Percentiles rank a stretch among this genome's conserved stretches.
Conservation (phyloP, 495 filamentous ascomycete species). For the Bombardia bombarda region DNA sequence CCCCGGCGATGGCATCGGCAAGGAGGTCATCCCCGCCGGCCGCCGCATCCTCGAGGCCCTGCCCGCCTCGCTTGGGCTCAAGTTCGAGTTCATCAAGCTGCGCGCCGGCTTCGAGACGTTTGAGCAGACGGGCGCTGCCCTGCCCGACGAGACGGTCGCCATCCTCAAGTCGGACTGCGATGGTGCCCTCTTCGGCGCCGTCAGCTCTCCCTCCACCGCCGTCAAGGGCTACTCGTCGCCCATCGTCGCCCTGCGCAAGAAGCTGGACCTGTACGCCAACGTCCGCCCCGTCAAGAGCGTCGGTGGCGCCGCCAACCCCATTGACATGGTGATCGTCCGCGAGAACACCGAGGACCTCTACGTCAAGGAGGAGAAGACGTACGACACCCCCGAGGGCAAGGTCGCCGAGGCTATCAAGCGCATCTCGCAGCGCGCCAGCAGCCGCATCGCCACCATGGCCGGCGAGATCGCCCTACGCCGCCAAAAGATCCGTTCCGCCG, state of each 20-base stretch:
- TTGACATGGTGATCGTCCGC: constrained; percentile 96
- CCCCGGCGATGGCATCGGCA: constrained; percentile 95
- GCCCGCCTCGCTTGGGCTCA: constrained; percentile 69
- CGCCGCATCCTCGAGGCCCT: constrained; percentile 85
- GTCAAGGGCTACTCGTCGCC: constrained; percentile 94
- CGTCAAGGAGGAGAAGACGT: constrained; percentile 92
- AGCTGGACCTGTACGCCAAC: constrained; percentile 92
- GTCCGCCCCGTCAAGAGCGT: constrained; percentile 93
- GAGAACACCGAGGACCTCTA: constrained; percentile 99
- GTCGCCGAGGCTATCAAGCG: constrained; percentile 97
- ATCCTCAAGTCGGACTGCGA: constrained; percentile 82
- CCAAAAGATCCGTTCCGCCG: constrained; percentile 59
- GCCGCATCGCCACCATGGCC: constrained; percentile 82
- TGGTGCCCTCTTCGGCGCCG: constrained; percentile 93
- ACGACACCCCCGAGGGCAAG: constrained; percentile 63
- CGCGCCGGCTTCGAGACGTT: constrained; percentile 91
- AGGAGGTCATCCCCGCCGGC: constrained; percentile 95
- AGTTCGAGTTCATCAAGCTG: constrained; percentile 89
- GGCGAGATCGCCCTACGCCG: constrained; percentile 87
- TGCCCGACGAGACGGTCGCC: constrained; percentile 85
- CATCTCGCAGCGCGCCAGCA: constrained; percentile 76
- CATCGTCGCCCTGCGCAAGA: constrained; percentile 94
- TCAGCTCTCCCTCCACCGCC: constrained; percentile 81
- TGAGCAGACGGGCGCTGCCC: constrained; percentile 73
- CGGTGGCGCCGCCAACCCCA: constrained; percentile 48